Percentiles rank a stretch among this genome's conserved stretches.
Conservation (phyloP, 306 rosid genomes). For the Calophaca sinica region DNA sequence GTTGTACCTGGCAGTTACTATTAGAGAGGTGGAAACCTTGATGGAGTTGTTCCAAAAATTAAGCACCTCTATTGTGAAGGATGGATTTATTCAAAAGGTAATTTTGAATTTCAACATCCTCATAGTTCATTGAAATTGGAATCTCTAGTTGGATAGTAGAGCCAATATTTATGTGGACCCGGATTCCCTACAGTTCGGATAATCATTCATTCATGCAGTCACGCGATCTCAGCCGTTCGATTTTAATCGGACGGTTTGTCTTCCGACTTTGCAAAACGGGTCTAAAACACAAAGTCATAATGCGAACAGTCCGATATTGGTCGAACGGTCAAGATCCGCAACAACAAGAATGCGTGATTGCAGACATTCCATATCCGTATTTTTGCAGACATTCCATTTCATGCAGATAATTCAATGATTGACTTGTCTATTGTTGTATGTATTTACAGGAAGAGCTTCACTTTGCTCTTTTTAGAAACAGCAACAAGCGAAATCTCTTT, state of each 20-base stretch:
- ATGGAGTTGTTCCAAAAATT: constrained; percentile 35
- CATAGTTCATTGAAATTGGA: constrained; percentile 12
- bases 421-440: background rate
- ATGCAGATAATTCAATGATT: background rate
- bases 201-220: too few species aligned
- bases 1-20: constrained; percentile 41
- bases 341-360: too few species aligned
- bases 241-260: too few species aligned
- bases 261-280: too few species aligned
- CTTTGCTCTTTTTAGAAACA: constrained; percentile 47
- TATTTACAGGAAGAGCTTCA: constrained; percentile 43
- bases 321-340: too few species aligned
- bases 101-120: background rate
- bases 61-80: constrained; percentile 44
- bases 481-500: constrained; percentile 38
- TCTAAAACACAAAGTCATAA: too few species aligned
- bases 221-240: too few species aligned
- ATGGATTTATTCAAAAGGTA: constrained; percentile 52
- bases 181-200: too few species aligned
- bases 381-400: background rate
- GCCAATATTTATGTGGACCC: too few species aligned
- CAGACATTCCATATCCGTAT: background rate
- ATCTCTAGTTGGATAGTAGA: background rate
- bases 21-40: constrained; percentile 48
- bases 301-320: too few species aligned